These are phyloP conservation scores for Domatiomyces catenatus DNA, from an alignment of 2,329 filamentous ascomycete genomes.

Conservation along the genomic window DNA sequence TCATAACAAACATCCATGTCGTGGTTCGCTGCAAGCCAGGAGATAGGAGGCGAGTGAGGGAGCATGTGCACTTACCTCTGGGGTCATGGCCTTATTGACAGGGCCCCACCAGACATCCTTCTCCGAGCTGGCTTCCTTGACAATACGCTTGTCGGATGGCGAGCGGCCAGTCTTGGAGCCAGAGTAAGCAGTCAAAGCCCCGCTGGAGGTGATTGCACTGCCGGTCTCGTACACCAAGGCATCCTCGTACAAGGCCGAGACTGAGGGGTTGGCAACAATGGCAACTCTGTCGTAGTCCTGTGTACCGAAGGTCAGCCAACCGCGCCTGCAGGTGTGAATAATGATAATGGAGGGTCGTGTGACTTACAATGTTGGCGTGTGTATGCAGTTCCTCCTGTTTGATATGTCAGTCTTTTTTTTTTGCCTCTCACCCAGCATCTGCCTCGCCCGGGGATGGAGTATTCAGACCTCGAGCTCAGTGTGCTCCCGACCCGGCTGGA, in stretches of 20 bases:
- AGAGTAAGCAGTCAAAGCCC: constrained; percentile 92
- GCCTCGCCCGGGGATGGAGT: background rate
- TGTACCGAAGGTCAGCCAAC: background rate
- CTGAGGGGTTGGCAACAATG: constrained; percentile 91
- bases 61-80: constrained; percentile 56
- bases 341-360: background rate
- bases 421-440: constrained; percentile 13
- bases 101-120: constrained; percentile 97
- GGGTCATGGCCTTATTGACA: constrained; percentile 96
- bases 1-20: background rate
- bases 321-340: background rate
- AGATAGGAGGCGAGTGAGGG: constrained; percentile 3
- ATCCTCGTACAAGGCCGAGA: constrained; percentile 96
- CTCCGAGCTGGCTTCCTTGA: constrained; percentile 77
- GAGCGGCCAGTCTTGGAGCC: constrained; percentile 96
- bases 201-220: constrained; percentile 89
- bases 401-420: constrained; percentile 25
- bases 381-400: constrained; percentile 87
- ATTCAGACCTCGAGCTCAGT: background rate
- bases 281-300: constrained; percentile 88
- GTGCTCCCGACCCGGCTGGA: constrained; percentile 42
- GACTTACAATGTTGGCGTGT: constrained; percentile 63
- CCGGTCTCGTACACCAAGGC: constrained; percentile 86
- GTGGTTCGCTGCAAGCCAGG: background rate
- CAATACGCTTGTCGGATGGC: constrained; percentile 91